These are phyloP conservation scores for Sicyos baderoa DNA, from an alignment of 306 rosid genomes.

Conservation along the genomic window DNA sequence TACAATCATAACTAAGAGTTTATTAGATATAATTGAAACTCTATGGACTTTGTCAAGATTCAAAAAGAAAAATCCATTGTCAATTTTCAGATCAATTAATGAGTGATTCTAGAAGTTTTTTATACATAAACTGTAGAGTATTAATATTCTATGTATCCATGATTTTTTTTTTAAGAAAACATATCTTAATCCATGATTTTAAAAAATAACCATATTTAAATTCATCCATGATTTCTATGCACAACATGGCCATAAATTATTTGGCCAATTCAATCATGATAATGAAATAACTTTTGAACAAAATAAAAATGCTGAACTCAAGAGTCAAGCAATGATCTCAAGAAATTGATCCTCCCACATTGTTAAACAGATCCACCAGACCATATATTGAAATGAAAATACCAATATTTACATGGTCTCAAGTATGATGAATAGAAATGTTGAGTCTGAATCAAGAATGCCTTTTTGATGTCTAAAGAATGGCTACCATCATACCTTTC, in stretches of 20 bases:
- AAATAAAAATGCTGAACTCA: background rate
- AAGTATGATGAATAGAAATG: conserved; percentile 13
- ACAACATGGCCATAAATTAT: background rate
- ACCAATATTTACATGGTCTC: conserved; percentile 21
- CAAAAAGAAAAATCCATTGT: too few species aligned
- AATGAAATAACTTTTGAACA: background rate
- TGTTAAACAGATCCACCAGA: conserved; percentile 12
- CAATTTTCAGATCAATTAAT: background rate
- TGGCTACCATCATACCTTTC: conserved; percentile 21
- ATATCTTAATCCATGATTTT: background rate
- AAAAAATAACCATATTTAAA: background rate
- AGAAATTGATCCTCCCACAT: conserved; percentile 7
- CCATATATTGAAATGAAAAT: background rate
- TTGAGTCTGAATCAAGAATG: conserved; percentile 1
- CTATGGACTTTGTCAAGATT: too few species aligned
- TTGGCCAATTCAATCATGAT: background rate
- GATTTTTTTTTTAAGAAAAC: background rate
- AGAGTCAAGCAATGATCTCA: background rate
- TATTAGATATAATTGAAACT: too few species aligned
- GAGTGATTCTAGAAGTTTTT: background rate
- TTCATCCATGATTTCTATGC: background rate
- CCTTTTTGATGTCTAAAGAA: conserved; percentile 35
- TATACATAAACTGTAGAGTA: background rate
- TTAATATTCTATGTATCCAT: background rate
- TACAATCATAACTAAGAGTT: too few species aligned